A percentile compares a stretch with the other conserved stretches of the same genome.
These are phyloP conservation scores for Russula brevipes DNA, from an alignment of 768 basidiomycete species.

Conservation along the genomic window DNA sequence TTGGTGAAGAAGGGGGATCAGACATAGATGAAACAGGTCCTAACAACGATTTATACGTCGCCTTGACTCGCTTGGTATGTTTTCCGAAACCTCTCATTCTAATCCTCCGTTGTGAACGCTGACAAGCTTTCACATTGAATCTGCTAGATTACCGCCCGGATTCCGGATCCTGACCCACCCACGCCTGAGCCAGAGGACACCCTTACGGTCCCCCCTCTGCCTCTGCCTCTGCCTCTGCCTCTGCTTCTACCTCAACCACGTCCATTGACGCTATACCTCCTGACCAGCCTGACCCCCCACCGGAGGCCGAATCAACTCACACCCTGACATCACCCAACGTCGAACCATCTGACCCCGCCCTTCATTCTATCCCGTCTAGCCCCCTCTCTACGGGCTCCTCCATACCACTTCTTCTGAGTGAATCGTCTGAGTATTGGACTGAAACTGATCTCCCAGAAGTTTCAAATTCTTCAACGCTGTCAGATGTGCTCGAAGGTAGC, in stretches of 20 bases:
- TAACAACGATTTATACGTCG: neutral
- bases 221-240: neutral
- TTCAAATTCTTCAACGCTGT: neutral
- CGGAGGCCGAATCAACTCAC: neutral
- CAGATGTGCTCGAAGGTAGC: constrained; percentile 1
- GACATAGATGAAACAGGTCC: neutral
- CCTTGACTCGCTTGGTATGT: constrained; percentile 15
- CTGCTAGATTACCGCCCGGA: neutral
- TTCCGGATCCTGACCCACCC: neutral
- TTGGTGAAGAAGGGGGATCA: neutral
- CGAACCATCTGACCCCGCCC: constrained; percentile 1
- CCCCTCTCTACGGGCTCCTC: neutral
- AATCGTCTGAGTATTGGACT: neutral
- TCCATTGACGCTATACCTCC: neutral
- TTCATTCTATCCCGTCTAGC: constrained; percentile 3
- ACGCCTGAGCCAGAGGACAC: neutral
- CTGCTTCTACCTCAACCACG: neutral
- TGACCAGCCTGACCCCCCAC: neutral
- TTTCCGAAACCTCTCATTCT: neutral
- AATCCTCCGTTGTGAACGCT: constrained; percentile 18
- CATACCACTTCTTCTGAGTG: neutral
- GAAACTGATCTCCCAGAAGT: neutral
- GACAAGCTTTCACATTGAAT: constrained; percentile 11
- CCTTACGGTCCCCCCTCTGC: neutral
- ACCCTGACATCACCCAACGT: neutral